A percentile compares a stretch with the other conserved stretches of the same genome.
phyloP scores from a whole-genome alignment of 2,329 filamentous ascomycete genomes.

The Fusarium pininemorale region DNA sequence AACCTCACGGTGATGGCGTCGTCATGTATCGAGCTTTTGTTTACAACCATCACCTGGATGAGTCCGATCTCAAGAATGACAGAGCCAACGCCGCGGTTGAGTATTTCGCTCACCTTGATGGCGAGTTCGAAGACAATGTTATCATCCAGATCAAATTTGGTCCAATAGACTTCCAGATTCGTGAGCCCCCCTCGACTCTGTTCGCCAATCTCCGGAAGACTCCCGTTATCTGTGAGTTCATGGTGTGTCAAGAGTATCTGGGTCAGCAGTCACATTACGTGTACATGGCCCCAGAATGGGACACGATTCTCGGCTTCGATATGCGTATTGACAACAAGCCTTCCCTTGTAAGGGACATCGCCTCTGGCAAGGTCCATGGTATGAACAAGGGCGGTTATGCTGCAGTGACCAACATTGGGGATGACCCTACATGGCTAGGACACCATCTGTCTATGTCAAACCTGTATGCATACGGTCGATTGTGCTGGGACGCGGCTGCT shows the following conservation, averaged over 20 bases:
- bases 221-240: not conserved
- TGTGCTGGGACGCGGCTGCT: not conserved
- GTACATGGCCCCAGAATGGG: not conserved
- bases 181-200: not conserved
- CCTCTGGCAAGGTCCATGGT: not conserved
- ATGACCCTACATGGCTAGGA: not conserved
- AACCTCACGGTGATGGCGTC: not conserved
- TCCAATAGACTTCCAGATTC: not conserved
- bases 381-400: not conserved
- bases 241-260: not conserved
- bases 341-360: not conserved
- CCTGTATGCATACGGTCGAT: not conserved
- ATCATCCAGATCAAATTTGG: not conserved
- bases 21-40: not conserved
- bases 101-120: not conserved
- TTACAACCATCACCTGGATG: not conserved
- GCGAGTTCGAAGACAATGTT: not conserved
- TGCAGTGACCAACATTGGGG: not conserved
- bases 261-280: not conserved
- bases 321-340: not conserved
- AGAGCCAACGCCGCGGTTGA: not conserved
- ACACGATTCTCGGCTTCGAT: not conserved
- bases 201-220: not conserved
- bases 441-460: not conserved
- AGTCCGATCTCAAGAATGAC: not conserved